Percentiles rank a stretch among this genome's conserved stretches.
Conservation (phyloP, 208 protist genomes). For the Trypanosoma platydactyli region DNA sequence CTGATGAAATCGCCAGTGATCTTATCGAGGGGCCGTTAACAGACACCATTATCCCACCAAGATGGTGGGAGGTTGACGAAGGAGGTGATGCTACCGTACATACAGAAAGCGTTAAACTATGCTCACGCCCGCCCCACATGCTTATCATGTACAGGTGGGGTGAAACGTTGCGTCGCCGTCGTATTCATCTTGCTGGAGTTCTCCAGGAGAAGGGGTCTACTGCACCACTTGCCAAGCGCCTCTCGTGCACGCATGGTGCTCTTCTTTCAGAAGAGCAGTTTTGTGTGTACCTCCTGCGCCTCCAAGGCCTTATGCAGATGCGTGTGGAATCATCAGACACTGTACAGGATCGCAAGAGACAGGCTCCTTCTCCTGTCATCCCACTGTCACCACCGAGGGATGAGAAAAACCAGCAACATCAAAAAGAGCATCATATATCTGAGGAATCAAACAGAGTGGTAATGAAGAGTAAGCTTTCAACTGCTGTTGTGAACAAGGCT, state of each 20-base stretch:
- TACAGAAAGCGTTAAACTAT: constrained; percentile 39
- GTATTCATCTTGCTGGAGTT: constrained; percentile 42
- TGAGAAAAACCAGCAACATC: not conserved
- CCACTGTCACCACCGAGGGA: not conserved
- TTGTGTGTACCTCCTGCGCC: constrained; percentile 53
- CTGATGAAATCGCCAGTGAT: constrained; percentile 40
- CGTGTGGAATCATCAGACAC: not conserved
- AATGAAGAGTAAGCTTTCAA: not conserved
- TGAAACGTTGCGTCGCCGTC: constrained; percentile 27
- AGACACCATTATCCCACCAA: constrained; percentile 40
- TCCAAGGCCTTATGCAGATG: constrained; percentile 50
- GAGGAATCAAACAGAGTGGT: not conserved
- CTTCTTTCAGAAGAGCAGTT: constrained; percentile 63
- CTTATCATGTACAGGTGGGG: constrained; percentile 56
- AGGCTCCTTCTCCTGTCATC: no score
- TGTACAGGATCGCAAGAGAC: no score
- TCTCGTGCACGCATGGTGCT: constrained; percentile 54
- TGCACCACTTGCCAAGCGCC: constrained; percentile 46
- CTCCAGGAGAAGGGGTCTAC: constrained; percentile 37
- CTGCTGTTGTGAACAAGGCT: constrained; percentile 60
- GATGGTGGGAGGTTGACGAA: constrained; percentile 54
- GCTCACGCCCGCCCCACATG: constrained; percentile 39
- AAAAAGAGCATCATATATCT: not conserved
- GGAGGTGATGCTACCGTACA: not conserved
- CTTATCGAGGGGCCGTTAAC: constrained; percentile 56